Evolutionary conservation across 1,284 basidiomycete species (phyloP).

Genomic region (Xerocomus nothofagi): DNA sequence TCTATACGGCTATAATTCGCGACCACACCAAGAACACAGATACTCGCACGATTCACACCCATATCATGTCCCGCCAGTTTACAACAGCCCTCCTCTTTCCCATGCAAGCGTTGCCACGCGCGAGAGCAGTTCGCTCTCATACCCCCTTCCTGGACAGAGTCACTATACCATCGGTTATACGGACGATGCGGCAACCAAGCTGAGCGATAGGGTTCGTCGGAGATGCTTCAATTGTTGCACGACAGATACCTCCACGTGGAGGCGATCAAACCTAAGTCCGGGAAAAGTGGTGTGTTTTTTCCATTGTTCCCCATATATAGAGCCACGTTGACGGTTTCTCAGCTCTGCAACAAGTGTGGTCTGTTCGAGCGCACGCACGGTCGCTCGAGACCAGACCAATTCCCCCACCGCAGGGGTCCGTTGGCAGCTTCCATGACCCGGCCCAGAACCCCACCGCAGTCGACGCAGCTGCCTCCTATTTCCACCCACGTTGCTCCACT

Average conservation of each 20-base stretch:
- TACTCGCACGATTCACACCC: conserved; percentile 37
- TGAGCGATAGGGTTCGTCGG: conserved; percentile 70
- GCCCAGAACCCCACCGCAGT: conserved; percentile 40
- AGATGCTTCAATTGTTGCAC: conserved; percentile 81
- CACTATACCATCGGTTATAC: conserved; percentile 56
- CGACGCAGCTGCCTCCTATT: conserved; percentile 39
- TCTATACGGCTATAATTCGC: conserved; percentile 32
- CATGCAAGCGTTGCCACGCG: conserved; percentile 23
- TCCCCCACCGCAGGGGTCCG: conserved; percentile 75
- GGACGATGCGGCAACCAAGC: conserved; percentile 73
- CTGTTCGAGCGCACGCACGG: conserved; percentile 81
- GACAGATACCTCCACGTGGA: conserved; percentile 82
- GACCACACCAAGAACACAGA: conserved; percentile 30
- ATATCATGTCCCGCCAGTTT: conserved; percentile 27
- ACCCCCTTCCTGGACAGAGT: conserved; percentile 39
- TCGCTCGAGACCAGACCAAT: conserved; percentile 75
- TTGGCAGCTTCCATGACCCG: conserved; percentile 44
- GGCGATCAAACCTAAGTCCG: conserved; percentile 70
- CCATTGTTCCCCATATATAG: conserved; percentile 6
- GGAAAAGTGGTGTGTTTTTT: conserved; percentile 69
- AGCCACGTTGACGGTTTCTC: conserved; percentile 12
- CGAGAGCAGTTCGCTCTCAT: conserved; percentile 29
- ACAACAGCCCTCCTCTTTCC: conserved; percentile 32
- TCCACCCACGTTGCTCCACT: conserved; percentile 38
- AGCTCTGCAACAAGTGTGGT: conserved; percentile 88